Evolutionary conservation across 805 yeast species (phyloP), one percentile per base, ranked within the genome.

Genomic region (Vanderwaltozyma verrucispora): DNA sequence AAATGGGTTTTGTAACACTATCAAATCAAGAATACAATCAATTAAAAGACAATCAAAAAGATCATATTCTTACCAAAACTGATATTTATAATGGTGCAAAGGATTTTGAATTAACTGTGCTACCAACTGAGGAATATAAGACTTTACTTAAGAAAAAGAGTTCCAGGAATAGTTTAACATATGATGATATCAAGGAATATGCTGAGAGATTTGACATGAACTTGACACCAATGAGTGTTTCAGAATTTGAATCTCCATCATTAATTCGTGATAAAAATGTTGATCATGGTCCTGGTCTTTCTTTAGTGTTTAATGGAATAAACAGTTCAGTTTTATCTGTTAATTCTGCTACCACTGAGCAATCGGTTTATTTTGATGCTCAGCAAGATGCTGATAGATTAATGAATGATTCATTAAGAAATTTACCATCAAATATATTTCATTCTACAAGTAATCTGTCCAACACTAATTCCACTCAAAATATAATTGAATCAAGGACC

Each of bases 121-220:
- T 72, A 30, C 64, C 75, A 2, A 44, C 54, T 5, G 72, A 67
- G 0, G 75, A 71, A 38, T 71, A 67, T 44, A 56, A 53, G 33
- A 37, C 49, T 1, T 46, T 69, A 17, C 41, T 67, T 35, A 57
- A 53, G 30, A 55, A 48, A 14, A 54, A 50, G 33, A 44, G 42
- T 32, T 28, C 28, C 16, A 47, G 47, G 5, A 20, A 36, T 31
- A 31, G 35, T 31, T 16, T 54, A 17, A 45, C 57, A 9, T 53
- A 54, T 33, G 63, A 54, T 2, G 60, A 55, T 13, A 36, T 68
- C 15, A 51, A 55, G 31, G 46, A 49, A 15, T 49, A 53, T 32
- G 72, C 72, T 2, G 47, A 49, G 14, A 53, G 50, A 10, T 48
- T 63, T 21, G 65, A 67, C 10, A 51, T 58, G 48, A 53, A 47